Conservation (phyloP, 192 early-diverging fungal genomes). For the Mortierella hygrophila region DNA sequence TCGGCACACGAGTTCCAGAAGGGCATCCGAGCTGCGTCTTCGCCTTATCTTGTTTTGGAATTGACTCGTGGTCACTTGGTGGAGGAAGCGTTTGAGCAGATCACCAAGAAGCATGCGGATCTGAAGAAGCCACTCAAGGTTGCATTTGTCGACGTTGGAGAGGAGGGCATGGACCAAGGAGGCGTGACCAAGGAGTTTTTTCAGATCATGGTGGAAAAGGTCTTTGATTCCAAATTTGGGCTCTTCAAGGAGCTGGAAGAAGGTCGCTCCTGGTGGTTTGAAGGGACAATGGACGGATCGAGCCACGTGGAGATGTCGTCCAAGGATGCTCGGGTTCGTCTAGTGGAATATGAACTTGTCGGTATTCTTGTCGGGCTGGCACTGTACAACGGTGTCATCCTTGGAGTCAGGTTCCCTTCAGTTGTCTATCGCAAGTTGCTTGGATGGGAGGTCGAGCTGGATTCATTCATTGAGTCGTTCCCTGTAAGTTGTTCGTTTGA, state of each 20-base stretch:
- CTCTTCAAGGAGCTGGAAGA: constrained; percentile 74
- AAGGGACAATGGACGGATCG: constrained; percentile 56
- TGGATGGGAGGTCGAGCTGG: constrained; percentile 45
- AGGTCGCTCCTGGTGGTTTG: constrained; percentile 82
- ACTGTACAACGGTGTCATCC: constrained; percentile 87
- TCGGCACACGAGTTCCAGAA: constrained; percentile 65
- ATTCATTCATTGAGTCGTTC: constrained; percentile 63
- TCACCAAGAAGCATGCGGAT: constrained; percentile 70
- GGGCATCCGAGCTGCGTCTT: constrained; percentile 68
- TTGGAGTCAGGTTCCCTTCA: constrained; percentile 79
- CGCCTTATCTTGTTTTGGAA: constrained; percentile 87
- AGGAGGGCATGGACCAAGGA: constrained; percentile 95
- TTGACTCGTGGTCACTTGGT: constrained; percentile 78
- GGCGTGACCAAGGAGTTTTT: constrained; percentile 98
- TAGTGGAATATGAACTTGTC: constrained; percentile 81
- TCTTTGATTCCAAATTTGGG: constrained; percentile 81
- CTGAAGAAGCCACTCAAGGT: constrained; percentile 88
- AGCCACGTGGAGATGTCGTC: constrained; percentile 29
- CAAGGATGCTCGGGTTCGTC: constrained; percentile 34
- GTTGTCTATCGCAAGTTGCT: constrained; percentile 78
- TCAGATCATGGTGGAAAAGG: constrained; percentile 77
- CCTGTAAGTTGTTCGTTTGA: constrained; percentile 59
- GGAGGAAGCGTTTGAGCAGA: constrained; percentile 82
- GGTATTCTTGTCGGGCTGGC: constrained; percentile 94
- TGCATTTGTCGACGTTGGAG: constrained; percentile 88